Evolutionary conservation across 192 early-diverging fungal genomes (phyloP).

Genomic region (Physocladia obscura): DNA sequence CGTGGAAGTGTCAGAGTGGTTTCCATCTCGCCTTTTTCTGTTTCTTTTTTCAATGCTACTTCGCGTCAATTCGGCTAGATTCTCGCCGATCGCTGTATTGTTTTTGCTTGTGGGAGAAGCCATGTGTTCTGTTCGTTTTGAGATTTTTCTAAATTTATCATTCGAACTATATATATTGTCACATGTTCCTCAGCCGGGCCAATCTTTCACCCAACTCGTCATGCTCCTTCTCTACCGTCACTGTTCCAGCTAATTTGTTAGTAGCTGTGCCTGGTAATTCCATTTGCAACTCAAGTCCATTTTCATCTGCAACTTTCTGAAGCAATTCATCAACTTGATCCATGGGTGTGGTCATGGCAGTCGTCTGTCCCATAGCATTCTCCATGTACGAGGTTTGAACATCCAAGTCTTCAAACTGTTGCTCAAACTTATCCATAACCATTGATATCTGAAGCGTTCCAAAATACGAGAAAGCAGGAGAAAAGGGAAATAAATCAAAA

Average conservation of each 20-base stretch:
- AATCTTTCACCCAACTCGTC: constrained; percentile 62
- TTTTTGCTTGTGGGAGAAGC: no score
- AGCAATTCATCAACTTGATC: constrained; percentile 90
- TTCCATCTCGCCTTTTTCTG: no score
- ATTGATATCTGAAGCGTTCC: constrained; percentile 67
- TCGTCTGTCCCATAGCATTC: constrained; percentile 83
- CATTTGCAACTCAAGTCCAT: constrained; percentile 84
- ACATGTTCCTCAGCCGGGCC: constrained; percentile 63
- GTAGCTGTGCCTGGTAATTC: constrained; percentile 53
- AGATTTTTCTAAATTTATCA: background rate
- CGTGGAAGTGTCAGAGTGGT: no score
- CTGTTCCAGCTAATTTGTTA: constrained; percentile 33
- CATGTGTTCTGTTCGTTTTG: no score
- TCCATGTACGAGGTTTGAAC: constrained; percentile 98
- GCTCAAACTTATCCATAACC: constrained; percentile 99
- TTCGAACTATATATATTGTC: no score
- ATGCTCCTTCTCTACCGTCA: constrained; percentile 55
- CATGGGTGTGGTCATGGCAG: constrained; percentile 83
- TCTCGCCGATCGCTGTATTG: no score
- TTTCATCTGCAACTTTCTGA: constrained; percentile 96
- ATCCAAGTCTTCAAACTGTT: constrained; percentile 95
- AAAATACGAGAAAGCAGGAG: constrained; percentile 26
- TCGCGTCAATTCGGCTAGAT: no score
- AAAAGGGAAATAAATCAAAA: constrained; percentile 1
- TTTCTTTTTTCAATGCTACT: no score